Evolutionary conservation across 176 grass and related monocot species (phyloP).

Genomic region (Oryza glaberrima): DNA sequence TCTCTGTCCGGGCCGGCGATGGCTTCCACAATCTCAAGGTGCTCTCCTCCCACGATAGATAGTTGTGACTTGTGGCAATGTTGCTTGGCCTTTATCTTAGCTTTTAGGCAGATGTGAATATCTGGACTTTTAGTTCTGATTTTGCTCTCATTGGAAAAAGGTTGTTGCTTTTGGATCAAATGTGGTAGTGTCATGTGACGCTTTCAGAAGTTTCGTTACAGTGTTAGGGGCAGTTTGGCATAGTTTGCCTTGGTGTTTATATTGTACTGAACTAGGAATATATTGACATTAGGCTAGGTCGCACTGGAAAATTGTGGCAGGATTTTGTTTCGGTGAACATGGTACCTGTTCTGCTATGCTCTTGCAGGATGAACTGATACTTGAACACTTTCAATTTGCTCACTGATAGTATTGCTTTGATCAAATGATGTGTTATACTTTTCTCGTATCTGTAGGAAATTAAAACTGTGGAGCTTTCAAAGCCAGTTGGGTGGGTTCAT

Average conservation of each 20-base stretch:
- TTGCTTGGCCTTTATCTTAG: background rate
- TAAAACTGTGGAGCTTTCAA: conserved; percentile 90
- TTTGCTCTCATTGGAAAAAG: background rate
- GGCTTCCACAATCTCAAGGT: conserved; percentile 99
- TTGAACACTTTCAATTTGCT: background rate
- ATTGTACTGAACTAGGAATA: background rate
- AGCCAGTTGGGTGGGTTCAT: conserved; percentile 94
- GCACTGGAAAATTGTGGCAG: background rate
- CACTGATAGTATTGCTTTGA: background rate
- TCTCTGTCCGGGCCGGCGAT: conserved; percentile 83
- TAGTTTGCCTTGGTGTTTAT: background rate
- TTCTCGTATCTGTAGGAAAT: conserved; percentile 65
- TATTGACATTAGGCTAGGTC: background rate
- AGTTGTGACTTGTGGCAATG: background rate
- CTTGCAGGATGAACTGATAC: background rate
- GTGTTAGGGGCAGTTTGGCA: background rate
- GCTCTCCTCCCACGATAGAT: background rate
- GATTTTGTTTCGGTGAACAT: background rate
- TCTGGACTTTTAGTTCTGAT: background rate
- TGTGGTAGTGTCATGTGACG: background rate
- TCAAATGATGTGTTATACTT: background rate
- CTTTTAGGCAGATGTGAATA: background rate
- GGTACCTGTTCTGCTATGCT: background rate
- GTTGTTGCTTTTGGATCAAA: background rate
- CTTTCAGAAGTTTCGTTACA: background rate